Evolutionary conservation across 495 filamentous ascomycete species (phyloP).

Genomic region (Neurospora tetraspora): DNA sequence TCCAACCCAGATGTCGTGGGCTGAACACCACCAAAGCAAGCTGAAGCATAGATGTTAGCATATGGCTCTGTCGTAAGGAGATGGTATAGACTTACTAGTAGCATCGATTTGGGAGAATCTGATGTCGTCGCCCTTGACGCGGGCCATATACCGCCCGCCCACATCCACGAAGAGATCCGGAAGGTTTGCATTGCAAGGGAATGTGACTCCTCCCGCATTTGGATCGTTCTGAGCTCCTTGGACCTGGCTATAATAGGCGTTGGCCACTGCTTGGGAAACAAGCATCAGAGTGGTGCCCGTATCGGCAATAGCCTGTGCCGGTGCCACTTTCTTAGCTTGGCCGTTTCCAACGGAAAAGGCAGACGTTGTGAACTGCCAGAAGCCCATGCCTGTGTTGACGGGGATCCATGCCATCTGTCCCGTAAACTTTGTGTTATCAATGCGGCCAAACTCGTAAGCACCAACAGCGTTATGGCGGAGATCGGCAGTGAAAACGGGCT

Average conservation of each 20-base stretch:
- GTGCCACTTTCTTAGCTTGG: constrained; percentile 20
- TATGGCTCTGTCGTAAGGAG: background rate
- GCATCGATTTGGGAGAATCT: constrained; percentile 51
- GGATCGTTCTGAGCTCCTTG: constrained; percentile 39
- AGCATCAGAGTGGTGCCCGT: constrained; percentile 68
- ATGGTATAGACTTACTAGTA: constrained; percentile 25
- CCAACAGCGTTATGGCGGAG: constrained; percentile 52
- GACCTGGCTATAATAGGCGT: constrained; percentile 55
- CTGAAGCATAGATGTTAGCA: constrained; percentile 25
- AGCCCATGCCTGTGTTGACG: constrained; percentile 54
- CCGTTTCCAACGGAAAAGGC: constrained; percentile 46
- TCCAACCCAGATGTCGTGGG: constrained; percentile 49
- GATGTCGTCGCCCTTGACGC: constrained; percentile 55
- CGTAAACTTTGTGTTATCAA: constrained; percentile 56
- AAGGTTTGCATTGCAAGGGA: constrained; percentile 49
- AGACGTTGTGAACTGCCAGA: constrained; percentile 63
- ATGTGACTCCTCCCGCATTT: constrained; percentile 50
- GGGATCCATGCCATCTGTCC: constrained; percentile 54
- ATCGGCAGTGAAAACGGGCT: constrained; percentile 64
- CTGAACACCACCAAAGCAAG: constrained; percentile 65
- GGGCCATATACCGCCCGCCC: constrained; percentile 48
- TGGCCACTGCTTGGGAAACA: constrained; percentile 48
- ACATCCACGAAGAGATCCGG: constrained; percentile 61
- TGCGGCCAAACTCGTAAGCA: constrained; percentile 66
- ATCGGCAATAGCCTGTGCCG: constrained; percentile 56